Evolutionary conservation across 768 basidiomycete species (phyloP).

Genomic region (Calocybe gangraenosa): DNA sequence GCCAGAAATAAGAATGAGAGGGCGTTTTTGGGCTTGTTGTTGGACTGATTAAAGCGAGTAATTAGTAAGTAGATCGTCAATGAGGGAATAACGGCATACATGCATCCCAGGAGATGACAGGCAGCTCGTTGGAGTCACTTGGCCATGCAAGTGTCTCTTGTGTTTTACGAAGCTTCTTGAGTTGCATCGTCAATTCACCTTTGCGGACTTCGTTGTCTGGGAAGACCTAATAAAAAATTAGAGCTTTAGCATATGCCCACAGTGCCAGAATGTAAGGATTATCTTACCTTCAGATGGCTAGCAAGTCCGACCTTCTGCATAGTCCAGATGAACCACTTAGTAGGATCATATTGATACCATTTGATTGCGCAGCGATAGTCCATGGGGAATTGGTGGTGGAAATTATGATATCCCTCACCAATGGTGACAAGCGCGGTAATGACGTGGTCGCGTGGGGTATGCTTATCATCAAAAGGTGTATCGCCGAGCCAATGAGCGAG

Average conservation of each 20-base stretch:
- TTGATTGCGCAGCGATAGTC: constrained; percentile 96
- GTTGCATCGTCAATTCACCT: constrained; percentile 91
- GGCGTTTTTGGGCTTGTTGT: constrained; percentile 73
- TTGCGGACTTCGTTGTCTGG: constrained; percentile 67
- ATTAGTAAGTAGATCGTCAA: neutral
- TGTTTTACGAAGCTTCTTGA: constrained; percentile 78
- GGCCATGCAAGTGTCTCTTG: constrained; percentile 83
- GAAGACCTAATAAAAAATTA: constrained; percentile 30
- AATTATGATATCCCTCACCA: constrained; percentile 98
- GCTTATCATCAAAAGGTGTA: constrained; percentile 91
- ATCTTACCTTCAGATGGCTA: constrained; percentile 59
- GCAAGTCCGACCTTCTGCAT: constrained; percentile 61
- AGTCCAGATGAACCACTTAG: constrained; percentile 85
- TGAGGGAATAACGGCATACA: constrained; percentile 42
- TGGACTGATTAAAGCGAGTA: constrained; percentile 52
- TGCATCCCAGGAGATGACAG: constrained; percentile 82
- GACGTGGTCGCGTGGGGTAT: constrained; percentile 86
- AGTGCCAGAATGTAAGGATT: too few species aligned
- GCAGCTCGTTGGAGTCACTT: constrained; percentile 66
- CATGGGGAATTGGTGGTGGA: constrained; percentile 97
- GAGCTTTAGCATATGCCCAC: too few species aligned
- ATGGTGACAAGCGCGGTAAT: constrained; percentile 88
- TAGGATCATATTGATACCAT: constrained; percentile 92
- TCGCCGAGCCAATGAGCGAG: constrained; percentile 96
- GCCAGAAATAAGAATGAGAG: constrained; percentile 82